These are phyloP conservation scores for Pneumocystis carinii DNA, from an alignment of 1,139 yeast genomes.

Conservation along the genomic window DNA sequence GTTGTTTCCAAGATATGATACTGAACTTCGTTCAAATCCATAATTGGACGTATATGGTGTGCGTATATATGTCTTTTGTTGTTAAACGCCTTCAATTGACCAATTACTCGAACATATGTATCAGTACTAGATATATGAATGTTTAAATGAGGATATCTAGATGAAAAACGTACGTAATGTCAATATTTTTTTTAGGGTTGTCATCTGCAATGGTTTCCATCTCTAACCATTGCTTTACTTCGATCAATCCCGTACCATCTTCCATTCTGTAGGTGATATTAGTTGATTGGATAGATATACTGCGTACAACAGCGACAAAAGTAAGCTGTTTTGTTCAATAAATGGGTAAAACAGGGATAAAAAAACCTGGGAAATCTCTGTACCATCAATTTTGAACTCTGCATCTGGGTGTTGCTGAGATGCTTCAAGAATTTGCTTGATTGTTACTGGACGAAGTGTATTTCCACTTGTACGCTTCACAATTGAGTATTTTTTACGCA, in stretches of 20 bases:
- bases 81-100: constrained; percentile 56
- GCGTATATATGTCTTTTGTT: constrained; percentile 53
- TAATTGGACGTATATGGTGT: constrained; percentile 43
- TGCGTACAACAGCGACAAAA: constrained; percentile 52
- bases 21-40: constrained; percentile 58
- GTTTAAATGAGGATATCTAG: neutral
- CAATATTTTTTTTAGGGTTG: constrained; percentile 2
- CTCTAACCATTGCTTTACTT: constrained; percentile 29
- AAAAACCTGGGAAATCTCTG: constrained; percentile 34
- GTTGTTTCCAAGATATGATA: constrained; percentile 68
- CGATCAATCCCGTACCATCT: constrained; percentile 79
- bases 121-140: constrained; percentile 24
- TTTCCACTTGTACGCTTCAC: neutral
- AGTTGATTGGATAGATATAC: constrained; percentile 22
- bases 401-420: constrained; percentile 58
- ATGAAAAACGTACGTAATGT: neutral
- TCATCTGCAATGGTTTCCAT: constrained; percentile 4
- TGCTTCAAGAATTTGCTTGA: constrained; percentile 61
- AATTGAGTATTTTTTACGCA: neutral
- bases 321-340: constrained; percentile 26
- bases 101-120: constrained; percentile 54
- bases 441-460: constrained; percentile 54
- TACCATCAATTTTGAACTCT: constrained; percentile 52
- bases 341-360: neutral
- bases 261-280: constrained; percentile 44